These are phyloP conservation scores for Suillus subaureus DNA, from an alignment of 768 basidiomycete genomes.

Conservation along the genomic window DNA sequence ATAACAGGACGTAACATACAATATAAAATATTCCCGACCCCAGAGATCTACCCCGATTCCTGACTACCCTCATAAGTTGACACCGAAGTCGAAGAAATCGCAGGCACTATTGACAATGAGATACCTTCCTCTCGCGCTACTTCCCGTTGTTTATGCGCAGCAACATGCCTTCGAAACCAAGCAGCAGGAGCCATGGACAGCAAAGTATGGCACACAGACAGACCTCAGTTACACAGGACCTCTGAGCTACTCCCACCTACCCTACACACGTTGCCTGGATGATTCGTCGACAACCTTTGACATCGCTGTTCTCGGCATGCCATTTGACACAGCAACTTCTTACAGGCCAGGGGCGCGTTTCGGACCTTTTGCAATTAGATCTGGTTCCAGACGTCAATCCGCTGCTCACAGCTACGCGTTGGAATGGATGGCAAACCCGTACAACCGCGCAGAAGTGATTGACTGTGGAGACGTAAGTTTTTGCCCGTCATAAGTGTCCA, in stretches of 20 bases:
- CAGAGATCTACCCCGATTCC: neutral
- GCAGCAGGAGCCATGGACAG: conserved; percentile 47
- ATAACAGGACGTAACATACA: neutral
- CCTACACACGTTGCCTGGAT: conserved; percentile 70
- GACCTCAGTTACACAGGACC: conserved; percentile 76
- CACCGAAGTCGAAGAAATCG: neutral
- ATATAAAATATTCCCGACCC: neutral
- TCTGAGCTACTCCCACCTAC: conserved; percentile 76
- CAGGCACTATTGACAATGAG: conserved; percentile 1
- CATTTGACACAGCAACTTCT: conserved; percentile 64
- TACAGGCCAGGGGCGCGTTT: conserved; percentile 68
- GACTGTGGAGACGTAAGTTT: conserved; percentile 76
- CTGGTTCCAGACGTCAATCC: conserved; percentile 63
- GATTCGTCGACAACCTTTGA: conserved; percentile 55
- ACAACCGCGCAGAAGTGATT: conserved; percentile 56
- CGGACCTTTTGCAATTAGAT: conserved; percentile 77
- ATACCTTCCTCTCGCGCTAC: conserved; percentile 3
- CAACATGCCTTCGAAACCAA: conserved; percentile 6
- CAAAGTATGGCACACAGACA: conserved; percentile 65
- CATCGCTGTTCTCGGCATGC: conserved; percentile 73
- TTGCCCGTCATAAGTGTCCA: neutral
- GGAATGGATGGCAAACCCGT: conserved; percentile 66
- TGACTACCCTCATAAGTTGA: neutral
- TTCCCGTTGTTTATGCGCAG: conserved; percentile 7
- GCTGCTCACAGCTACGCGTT: conserved; percentile 60